These are phyloP conservation scores for Imleria badia DNA, from an alignment of 768 basidiomycete genomes.

Conservation along the genomic window DNA sequence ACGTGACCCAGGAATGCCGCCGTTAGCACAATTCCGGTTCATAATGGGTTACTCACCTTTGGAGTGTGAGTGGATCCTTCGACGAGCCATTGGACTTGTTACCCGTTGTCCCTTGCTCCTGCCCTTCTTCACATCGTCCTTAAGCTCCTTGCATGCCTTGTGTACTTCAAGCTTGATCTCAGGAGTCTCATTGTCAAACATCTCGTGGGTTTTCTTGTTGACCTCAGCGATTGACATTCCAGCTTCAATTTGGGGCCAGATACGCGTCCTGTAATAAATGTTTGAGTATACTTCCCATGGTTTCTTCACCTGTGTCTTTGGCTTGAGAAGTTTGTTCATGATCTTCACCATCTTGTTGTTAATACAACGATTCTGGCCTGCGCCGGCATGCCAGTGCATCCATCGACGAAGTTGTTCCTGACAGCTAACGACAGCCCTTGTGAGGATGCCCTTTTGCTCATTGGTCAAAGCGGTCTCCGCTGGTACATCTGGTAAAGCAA, in stretches of 20 bases:
- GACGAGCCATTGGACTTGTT: too few species aligned
- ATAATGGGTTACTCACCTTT: too few species aligned
- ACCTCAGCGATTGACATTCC: neutral
- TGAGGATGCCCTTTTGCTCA: neutral
- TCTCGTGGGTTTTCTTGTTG: neutral
- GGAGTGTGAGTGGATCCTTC: too few species aligned
- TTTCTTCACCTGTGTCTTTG: neutral
- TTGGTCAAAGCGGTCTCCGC: neutral
- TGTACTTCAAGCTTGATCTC: too few species aligned
- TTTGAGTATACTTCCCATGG: neutral
- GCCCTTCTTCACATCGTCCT: too few species aligned
- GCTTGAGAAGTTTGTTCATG: neutral
- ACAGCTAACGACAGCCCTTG: neutral
- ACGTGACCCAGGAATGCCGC: too few species aligned
- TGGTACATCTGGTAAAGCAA: neutral
- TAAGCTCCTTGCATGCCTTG: too few species aligned
- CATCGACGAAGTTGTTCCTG: neutral
- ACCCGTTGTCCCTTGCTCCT: too few species aligned
- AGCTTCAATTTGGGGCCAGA: neutral
- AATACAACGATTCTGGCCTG: neutral
- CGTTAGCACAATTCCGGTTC: too few species aligned
- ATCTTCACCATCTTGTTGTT: neutral
- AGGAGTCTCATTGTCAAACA: neutral
- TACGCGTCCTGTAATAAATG: neutral
- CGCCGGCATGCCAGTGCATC: neutral